Conservation (phyloP, 2,329 filamentous ascomycete species). For the Coniochaeta hoffmannii region DNA sequence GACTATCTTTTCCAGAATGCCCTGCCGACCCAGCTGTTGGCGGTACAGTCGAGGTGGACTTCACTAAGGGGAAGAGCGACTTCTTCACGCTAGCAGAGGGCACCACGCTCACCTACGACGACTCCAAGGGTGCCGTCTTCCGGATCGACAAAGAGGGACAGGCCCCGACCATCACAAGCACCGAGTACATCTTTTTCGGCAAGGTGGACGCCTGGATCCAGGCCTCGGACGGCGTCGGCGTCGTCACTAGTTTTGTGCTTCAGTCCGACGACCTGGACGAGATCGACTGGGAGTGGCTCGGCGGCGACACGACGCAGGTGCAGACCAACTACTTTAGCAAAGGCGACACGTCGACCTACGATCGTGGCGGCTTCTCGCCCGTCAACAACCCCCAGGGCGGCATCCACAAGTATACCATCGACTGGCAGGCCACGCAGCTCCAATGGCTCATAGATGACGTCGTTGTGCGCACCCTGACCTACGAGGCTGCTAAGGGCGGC, state of each 20-base stretch:
- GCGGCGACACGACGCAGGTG: slow-evolving; percentile 63
- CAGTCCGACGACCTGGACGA: slow-evolving; percentile 89
- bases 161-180: slow-evolving; percentile 64
- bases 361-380: slow-evolving; percentile 58
- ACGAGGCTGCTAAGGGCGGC: slow-evolving; percentile 42
- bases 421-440: slow-evolving; percentile 55
- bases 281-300: slow-evolving; percentile 96
- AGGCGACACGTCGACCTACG: slow-evolving; percentile 62
- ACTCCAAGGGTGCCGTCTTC: slow-evolving; percentile 43
- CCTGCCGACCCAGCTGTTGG: slow-evolving; percentile 71
- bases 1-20: slow-evolving; percentile 42
- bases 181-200: slow-evolving; percentile 97
- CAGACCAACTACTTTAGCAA: slow-evolving; percentile 85
- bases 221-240: slow-evolving; percentile 71
- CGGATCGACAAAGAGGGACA: slow-evolving; percentile 61
- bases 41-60: slow-evolving; percentile 57
- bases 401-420: slow-evolving; percentile 59
- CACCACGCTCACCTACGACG: slow-evolving; percentile 40
- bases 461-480: slow-evolving; percentile 35
- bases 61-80: slow-evolving; percentile 63
- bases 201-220: slow-evolving; percentile 73
- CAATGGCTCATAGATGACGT: slow-evolving; percentile 52
- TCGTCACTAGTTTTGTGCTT: slow-evolving; percentile 84
- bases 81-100: slow-evolving; percentile 39
- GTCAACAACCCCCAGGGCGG: slow-evolving; percentile 43